Evolutionary conservation across 306 rosid genomes (phyloP), one percentile per base, ranked within the genome.

Genomic region (Acacia melanoxylon): DNA sequence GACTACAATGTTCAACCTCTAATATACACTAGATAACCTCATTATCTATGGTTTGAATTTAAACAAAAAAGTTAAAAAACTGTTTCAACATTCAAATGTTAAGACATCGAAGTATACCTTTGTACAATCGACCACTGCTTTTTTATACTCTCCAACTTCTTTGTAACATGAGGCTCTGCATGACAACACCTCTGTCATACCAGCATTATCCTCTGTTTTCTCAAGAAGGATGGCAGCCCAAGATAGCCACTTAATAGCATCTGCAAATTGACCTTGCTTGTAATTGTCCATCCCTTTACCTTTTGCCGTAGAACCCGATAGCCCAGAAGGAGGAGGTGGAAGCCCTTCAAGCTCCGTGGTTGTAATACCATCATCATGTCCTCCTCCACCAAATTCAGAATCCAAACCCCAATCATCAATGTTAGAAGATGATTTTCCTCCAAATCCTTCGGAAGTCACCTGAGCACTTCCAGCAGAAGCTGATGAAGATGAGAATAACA

Each of bases 131-230:
- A 93, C 97, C 78, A 96, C 99, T 6, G 98, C 98, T 83, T 96
- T 95, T 89, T 96, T 96, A 85, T 93, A 96, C 90, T 93, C 97
- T 62, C 99, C 97, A 33, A 96, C 99, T 87, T 96, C 99, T 87
- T 96, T 96, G 85, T 92, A 96, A 89, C 99, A 93, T 0, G 99
- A 96, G 82, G 99, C 98, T 85, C 99, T 86, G 88, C 92, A 91
- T 0, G 98, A 90, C 88, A 96, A 86, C 71, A 93, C 97, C 81
- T 96, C 98, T 8, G 27, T 68, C 1, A 86, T 4, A 42, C 85
- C 88, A 8, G 87, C 86, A 76, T 20, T 69, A 86, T 93, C 93
- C 69, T 92, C 92, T 19, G 88, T 83, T 85, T 90, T 96, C 92
- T 93, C 94, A 46, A 96, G 85, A 82, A 96, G 92, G 81, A 93